Percentiles rank a stretch among this genome's conserved stretches.
phyloP scores from a whole-genome alignment of 2,329 filamentous ascomycete genomes.

The Aspergillus texensis region DNA sequence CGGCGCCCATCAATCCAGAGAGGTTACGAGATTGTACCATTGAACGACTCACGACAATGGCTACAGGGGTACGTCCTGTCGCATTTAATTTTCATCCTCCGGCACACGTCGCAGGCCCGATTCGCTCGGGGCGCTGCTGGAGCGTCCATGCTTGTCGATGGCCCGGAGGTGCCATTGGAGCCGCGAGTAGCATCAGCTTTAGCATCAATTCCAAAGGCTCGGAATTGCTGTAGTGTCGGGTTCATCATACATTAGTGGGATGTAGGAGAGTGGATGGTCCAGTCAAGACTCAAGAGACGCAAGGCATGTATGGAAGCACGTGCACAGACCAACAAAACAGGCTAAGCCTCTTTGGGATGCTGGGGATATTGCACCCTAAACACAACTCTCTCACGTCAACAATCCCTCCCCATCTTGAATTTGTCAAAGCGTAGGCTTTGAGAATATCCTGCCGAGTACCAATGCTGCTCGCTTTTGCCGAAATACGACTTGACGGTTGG shows the following conservation, averaged over 20 bases:
- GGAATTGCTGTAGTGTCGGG: not conserved
- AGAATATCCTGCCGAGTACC: no score
- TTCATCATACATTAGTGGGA: not conserved
- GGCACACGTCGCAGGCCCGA: not conserved
- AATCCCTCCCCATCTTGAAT: no score
- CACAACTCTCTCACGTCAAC: no score
- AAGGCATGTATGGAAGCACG: not conserved
- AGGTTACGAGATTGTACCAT: not conserved
- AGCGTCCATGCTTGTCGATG: not conserved
- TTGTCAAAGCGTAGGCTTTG: no score
- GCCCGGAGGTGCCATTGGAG: not conserved
- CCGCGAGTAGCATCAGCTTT: not conserved
- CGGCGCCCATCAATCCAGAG: not conserved
- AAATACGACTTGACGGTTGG: no score
- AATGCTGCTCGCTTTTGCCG: no score
- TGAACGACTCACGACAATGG: not conserved
- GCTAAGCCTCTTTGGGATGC: not conserved
- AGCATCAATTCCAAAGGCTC: not conserved
- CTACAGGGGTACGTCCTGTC: not conserved
- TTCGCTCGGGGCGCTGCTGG: not conserved
- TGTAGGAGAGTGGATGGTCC: not conserved
- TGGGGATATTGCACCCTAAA: no score
- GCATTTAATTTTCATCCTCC: constrained; percentile 6
- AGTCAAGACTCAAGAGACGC: not conserved
- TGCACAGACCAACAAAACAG: not conserved